These are phyloP conservation scores for Paramecium sonneborni DNA, from an alignment of 73 alveolate species.

Conservation along the genomic window DNA sequence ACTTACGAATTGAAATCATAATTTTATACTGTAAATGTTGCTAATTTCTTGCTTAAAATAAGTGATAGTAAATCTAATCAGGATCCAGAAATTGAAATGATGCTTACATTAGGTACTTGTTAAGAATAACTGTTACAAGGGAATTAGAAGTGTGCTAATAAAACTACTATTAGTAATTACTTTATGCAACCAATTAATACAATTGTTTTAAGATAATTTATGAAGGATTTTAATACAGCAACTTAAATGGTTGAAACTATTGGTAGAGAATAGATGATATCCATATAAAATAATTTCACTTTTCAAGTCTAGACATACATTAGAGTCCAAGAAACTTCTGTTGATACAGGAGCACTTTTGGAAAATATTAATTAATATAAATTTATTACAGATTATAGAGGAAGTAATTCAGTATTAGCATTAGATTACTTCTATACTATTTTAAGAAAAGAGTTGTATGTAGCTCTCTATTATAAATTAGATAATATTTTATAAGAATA, in stretches of 20 bases:
- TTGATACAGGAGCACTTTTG: not conserved
- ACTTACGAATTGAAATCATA: not conserved
- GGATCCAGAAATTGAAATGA: not conserved
- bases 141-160: not conserved
- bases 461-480: not conserved
- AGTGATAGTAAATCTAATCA: not conserved
- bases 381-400: not conserved
- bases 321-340: not conserved
- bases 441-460: not conserved
- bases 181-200: not conserved
- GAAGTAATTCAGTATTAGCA: not conserved
- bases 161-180: not conserved
- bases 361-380: not conserved
- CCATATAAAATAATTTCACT: not conserved
- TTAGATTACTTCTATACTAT: not conserved
- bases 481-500: not conserved
- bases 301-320: not conserved
- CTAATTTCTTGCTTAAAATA: not conserved
- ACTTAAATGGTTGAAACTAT: not conserved
- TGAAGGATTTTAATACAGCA: not conserved
- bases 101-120: not conserved
- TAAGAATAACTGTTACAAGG: not conserved
- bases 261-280: not conserved
- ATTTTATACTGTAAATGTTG: too few relatives aligned
- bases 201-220: not conserved